These are phyloP conservation scores for Linaria vulgaris DNA, from an alignment of 257 asterid genomes.

Conservation along the genomic window DNA sequence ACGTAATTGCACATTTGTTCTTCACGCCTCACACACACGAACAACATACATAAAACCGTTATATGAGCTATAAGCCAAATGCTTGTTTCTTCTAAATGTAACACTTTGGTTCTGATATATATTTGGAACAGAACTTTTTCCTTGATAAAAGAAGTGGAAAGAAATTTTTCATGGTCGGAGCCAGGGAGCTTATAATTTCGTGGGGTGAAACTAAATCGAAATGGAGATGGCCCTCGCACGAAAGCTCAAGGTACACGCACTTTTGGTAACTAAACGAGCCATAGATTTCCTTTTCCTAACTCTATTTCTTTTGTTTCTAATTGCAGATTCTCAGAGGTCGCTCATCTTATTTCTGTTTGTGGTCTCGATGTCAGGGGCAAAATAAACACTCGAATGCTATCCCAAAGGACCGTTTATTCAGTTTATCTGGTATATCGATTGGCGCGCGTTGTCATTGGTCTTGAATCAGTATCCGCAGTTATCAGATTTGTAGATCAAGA, in stretches of 20 bases:
- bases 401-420: conserved; percentile 18
- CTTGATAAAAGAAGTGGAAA: conserved; percentile 23
- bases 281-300: background rate
- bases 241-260: background rate
- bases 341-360: background rate
- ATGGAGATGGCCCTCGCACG: conserved; percentile 11
- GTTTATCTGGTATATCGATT: conserved; percentile 23
- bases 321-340: conserved; percentile 30
- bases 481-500: conserved; percentile 21
- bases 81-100: too few relatives aligned
- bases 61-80: too few relatives aligned
- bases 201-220: background rate
- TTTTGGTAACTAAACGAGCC: background rate
- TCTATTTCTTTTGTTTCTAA: background rate
- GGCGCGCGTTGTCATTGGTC: background rate
- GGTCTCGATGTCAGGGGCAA: conserved; percentile 24
- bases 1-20: too few relatives aligned
- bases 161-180: conserved; percentile 24
- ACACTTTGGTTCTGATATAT: background rate
- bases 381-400: conserved; percentile 17
- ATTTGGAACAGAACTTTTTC: conserved; percentile 17
- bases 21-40: too few relatives aligned
- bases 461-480: conserved; percentile 8
- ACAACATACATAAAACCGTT: too few relatives aligned
- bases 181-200: conserved; percentile 7